A percentile compares a stretch with the other conserved stretches of the same genome.
Conservation (phyloP, 179 eudicot species). For the Monotropa hypopitys region DNA sequence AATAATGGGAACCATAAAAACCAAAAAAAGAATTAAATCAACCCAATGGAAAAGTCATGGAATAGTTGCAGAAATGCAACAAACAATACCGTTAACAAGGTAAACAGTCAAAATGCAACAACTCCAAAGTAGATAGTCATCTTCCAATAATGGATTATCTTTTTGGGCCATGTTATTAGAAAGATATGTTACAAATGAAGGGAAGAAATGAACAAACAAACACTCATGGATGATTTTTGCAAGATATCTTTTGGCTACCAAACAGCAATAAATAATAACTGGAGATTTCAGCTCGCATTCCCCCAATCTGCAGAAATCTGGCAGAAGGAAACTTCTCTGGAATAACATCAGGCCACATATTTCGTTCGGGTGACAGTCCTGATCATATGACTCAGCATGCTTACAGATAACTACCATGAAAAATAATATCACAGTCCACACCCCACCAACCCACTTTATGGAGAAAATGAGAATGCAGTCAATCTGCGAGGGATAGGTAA, state of each 20-base stretch:
- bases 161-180: background rate
- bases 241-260: background rate
- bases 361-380: background rate
- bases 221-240: background rate
- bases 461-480: background rate
- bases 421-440: background rate
- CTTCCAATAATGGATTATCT: background rate
- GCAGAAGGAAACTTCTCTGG: background rate
- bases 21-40: background rate
- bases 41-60: background rate
- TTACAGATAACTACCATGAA: background rate
- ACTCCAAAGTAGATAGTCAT: background rate
- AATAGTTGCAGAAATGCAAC: background rate
- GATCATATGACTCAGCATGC: background rate
- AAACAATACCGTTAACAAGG: background rate
- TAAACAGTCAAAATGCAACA: background rate
- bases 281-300: background rate
- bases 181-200: background rate
- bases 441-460: background rate
- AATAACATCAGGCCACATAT: background rate
- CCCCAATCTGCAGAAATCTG: background rate
- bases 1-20: background rate
- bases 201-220: background rate
- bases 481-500: no score
- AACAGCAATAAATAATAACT: background rate